Conservation (phyloP, 108 stramenopile species). For the Pelagomonas calceolata region DNA sequence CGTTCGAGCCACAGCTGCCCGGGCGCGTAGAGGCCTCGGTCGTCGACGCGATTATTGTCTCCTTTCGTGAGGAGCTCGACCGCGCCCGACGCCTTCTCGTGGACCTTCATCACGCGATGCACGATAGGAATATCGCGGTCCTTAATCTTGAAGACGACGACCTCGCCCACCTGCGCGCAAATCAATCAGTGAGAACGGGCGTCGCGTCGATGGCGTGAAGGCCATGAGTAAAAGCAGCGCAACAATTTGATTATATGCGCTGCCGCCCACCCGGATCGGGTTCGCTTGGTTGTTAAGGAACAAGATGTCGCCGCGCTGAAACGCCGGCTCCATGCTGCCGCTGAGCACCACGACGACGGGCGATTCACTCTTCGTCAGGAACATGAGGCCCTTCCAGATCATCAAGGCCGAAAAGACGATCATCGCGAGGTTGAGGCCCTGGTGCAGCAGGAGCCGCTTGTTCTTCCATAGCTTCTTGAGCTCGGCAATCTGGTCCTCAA, state of each 20-base stretch:
- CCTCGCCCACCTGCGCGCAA: too few relatives aligned
- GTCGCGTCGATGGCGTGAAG: too few relatives aligned
- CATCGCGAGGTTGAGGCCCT: conserved; percentile 94
- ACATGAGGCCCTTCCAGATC: conserved; percentile 99
- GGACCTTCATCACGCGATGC: conserved; percentile 95
- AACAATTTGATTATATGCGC: too few relatives aligned
- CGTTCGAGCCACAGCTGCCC: conserved; percentile 97
- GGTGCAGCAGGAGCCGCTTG: conserved; percentile 87
- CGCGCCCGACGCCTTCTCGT: conserved; percentile 60
- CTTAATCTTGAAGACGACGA: conserved; percentile 99
- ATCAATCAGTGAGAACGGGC: too few relatives aligned
- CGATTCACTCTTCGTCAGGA: conserved; percentile 86
- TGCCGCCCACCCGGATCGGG: conserved; percentile 74
- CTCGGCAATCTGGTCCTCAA: conserved; percentile 33
- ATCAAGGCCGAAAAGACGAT: conserved; percentile 97
- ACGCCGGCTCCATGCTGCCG: conserved; percentile 98
- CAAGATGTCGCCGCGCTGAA: conserved; percentile 96
- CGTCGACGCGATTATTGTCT: conserved; percentile 97
- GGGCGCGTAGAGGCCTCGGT: conserved; percentile 94
- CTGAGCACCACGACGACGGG: conserved; percentile 96
- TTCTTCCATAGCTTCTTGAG: conserved; percentile 98
- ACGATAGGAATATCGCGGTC: conserved; percentile 99
- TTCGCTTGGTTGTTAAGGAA: conserved; percentile 91
- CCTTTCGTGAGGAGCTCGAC: conserved; percentile 96
- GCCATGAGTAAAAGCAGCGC: too few relatives aligned